These are phyloP conservation scores for Penicillium herquei DNA, from an alignment of 495 filamentous ascomycete species.

Conservation along the genomic window DNA sequence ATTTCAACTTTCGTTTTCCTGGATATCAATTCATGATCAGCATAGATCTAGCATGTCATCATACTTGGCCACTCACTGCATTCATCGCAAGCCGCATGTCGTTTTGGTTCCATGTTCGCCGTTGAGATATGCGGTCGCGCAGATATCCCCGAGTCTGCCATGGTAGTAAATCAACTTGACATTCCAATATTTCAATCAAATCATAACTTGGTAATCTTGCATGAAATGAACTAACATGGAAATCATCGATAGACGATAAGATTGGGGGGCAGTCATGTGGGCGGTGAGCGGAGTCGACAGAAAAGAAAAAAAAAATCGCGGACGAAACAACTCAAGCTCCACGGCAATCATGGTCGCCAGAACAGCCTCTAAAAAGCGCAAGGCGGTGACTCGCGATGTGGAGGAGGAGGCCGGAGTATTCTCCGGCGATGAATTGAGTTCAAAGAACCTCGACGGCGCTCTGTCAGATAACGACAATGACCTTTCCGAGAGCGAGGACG, in stretches of 20 bases:
- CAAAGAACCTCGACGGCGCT: slow-evolving; percentile 61
- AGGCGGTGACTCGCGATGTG: slow-evolving; percentile 55
- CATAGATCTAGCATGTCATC: neutral
- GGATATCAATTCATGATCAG: slow-evolving; percentile 16
- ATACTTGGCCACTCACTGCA: slow-evolving; percentile 30
- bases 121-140: slow-evolving; percentile 2
- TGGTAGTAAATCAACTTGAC: slow-evolving; percentile 1
- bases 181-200: neutral
- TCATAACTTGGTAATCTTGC: too few relatives aligned
- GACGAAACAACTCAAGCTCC: slow-evolving; percentile 14
- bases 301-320: slow-evolving; percentile 39
- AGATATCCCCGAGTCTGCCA: neutral
- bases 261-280: slow-evolving; percentile 44
- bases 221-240: too few relatives aligned
- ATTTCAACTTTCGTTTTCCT: slow-evolving; percentile 51
- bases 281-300: slow-evolving; percentile 35
- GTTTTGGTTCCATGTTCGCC: slow-evolving; percentile 23
- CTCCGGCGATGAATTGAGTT: slow-evolving; percentile 66
- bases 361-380: slow-evolving; percentile 54
- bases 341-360: slow-evolving; percentile 34
- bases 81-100: slow-evolving; percentile 45
- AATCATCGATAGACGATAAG: slow-evolving; percentile 24
- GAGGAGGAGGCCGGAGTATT: slow-evolving; percentile 49
- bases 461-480: slow-evolving; percentile 60
- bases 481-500: slow-evolving; percentile 41